These are phyloP conservation scores for Nemania sp. DNA, from an alignment of 2,329 filamentous ascomycete genomes.

Conservation along the genomic window DNA sequence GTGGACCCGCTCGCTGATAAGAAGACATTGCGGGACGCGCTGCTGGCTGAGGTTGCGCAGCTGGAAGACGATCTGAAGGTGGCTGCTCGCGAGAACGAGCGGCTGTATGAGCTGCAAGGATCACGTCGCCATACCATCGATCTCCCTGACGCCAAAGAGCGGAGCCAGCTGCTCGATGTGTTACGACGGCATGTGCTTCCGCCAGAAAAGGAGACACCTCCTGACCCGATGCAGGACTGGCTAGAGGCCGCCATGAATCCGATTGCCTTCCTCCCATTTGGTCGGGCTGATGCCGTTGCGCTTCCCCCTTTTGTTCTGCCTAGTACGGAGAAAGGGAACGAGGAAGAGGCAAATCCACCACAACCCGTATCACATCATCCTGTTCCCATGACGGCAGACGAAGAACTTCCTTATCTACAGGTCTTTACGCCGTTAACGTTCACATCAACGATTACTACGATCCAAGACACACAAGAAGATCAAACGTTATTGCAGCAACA, in stretches of 20 bases:
- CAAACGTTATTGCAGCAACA: constrained; percentile 59
- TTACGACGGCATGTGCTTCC: constrained; percentile 58
- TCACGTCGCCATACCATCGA: constrained; percentile 44
- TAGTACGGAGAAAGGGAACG: constrained; percentile 40
- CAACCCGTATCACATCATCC: constrained; percentile 73
- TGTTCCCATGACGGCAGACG: constrained; percentile 68
- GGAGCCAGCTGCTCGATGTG: constrained; percentile 56
- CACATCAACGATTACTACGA: constrained; percentile 63
- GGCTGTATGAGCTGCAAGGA: constrained; percentile 60
- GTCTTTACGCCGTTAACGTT: constrained; percentile 77
- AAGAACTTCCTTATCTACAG: constrained; percentile 76
- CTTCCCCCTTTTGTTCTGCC: constrained; percentile 42
- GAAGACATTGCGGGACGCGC: constrained; percentile 62
- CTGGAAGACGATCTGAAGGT: constrained; percentile 70
- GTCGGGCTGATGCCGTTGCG: constrained; percentile 51
- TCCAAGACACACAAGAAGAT: constrained; percentile 51
- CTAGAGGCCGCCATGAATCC: constrained; percentile 62
- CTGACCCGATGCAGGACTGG: constrained; percentile 56
- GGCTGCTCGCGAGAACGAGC: constrained; percentile 69
- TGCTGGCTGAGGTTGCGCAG: constrained; percentile 66
- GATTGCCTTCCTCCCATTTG: constrained; percentile 64
- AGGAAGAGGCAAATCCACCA: constrained; percentile 51
- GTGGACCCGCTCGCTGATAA: constrained; percentile 61
- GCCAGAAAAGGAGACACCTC: constrained; percentile 48
- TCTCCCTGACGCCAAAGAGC: constrained; percentile 49